These are phyloP conservation scores for Aspergillus nidulans DNA, from an alignment of 495 filamentous ascomycete genomes.

Conservation along the genomic window DNA sequence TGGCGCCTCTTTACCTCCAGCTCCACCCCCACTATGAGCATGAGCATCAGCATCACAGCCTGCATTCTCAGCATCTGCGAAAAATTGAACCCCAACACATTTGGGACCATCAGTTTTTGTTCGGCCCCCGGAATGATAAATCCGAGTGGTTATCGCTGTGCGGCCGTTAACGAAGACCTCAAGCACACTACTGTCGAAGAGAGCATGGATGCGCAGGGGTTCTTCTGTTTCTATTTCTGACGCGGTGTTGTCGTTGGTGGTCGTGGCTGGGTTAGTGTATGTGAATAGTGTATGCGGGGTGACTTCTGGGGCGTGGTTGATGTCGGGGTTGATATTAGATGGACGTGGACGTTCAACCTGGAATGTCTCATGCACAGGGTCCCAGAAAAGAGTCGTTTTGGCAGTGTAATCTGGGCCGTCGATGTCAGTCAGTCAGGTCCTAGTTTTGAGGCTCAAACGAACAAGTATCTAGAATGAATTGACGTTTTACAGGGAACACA, in stretches of 20 bases:
- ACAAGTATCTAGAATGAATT: neutral
- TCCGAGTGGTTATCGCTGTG: conserved; percentile 34
- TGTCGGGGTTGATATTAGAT: conserved; percentile 12
- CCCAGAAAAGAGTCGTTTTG: conserved; percentile 27
- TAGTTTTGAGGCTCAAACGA: too few species aligned
- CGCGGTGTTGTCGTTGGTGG: neutral
- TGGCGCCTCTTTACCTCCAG: neutral
- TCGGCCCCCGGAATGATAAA: conserved; percentile 20
- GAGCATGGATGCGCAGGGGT: conserved; percentile 30
- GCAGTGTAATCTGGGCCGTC: conserved; percentile 12
- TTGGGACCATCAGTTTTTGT: conserved; percentile 8
- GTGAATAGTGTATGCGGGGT: conserved; percentile 39
- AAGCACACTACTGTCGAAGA: conserved; percentile 35
- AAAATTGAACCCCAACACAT: conserved; percentile 20
- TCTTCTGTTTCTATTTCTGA: conserved; percentile 26
- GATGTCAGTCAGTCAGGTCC: neutral
- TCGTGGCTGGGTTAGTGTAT: neutral
- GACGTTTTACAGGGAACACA: neutral
- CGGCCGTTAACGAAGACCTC: conserved; percentile 40
- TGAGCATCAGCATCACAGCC: too few species aligned
- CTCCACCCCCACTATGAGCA: neutral
- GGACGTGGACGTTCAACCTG: conserved; percentile 25
- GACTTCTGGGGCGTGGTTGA: conserved; percentile 30
- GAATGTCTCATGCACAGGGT: conserved; percentile 29
- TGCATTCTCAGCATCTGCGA: conserved; percentile 16